Percentiles rank a stretch among this genome's conserved stretches.
These are phyloP conservation scores for Oleoguttula mirabilis DNA, from an alignment of 495 filamentous ascomycete genomes.

Conservation along the genomic window DNA sequence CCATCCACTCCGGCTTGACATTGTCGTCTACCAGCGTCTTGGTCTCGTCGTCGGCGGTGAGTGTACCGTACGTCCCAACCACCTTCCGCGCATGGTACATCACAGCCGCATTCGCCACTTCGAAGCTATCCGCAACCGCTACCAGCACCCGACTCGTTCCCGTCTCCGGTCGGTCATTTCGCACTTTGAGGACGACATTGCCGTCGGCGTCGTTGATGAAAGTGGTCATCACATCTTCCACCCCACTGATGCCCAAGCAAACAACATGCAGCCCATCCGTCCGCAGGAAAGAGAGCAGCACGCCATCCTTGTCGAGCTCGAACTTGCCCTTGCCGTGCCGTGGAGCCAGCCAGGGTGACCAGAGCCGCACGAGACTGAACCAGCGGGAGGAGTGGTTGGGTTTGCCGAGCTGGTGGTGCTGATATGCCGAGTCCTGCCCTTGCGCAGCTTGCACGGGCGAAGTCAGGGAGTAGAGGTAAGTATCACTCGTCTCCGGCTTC, in stretches of 20 bases:
- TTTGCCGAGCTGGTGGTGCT: constrained; percentile 47
- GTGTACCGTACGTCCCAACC: constrained; percentile 30
- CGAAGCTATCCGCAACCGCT: constrained; percentile 62
- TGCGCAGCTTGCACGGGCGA: constrained; percentile 41
- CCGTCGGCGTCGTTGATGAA: constrained; percentile 56
- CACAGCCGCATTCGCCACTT: constrained; percentile 63
- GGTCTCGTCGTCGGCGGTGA: constrained; percentile 24
- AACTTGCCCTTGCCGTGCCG: constrained; percentile 63
- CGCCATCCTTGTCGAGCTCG: constrained; percentile 57
- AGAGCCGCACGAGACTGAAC: constrained; percentile 69
- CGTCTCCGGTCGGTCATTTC: constrained; percentile 50
- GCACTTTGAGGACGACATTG: constrained; percentile 52
- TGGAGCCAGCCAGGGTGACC: constrained; percentile 77
- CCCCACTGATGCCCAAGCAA: constrained; percentile 67
- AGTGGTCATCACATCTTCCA: constrained; percentile 58
- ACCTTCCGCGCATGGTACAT: constrained; percentile 77
- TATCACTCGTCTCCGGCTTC: constrained; percentile 56
- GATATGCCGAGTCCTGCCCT: constrained; percentile 43
- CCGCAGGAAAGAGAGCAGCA: constrained; percentile 72
- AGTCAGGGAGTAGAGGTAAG: constrained; percentile 58
- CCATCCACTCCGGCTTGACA: constrained; percentile 60
- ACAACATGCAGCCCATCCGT: constrained; percentile 65
- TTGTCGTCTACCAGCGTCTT: constrained; percentile 33
- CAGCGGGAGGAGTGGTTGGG: constrained; percentile 49
- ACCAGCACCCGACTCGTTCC: constrained; percentile 54